Percentiles rank a stretch among this genome's conserved stretches.
Conservation (phyloP, 1,139 yeast genomes). For the Suhomyces yuchorum region DNA sequence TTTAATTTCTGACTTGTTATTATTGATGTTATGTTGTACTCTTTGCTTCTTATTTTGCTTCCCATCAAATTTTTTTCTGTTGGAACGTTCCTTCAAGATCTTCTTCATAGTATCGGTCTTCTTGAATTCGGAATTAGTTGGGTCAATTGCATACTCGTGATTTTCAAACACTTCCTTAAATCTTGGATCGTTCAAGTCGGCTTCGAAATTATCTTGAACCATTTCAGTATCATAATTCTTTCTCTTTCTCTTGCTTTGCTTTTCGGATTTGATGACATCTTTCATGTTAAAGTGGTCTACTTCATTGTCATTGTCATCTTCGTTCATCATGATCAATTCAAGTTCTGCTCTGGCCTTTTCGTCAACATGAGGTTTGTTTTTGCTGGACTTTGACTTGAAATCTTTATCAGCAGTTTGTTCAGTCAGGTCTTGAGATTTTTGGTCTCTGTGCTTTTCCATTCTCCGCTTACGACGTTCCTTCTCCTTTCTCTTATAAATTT, state of each 20-base stretch:
- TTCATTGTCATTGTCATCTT: constrained; percentile 48
- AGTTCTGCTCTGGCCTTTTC: constrained; percentile 65
- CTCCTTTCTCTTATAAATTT: constrained; percentile 82
- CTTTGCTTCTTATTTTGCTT: constrained; percentile 21
- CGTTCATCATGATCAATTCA: constrained; percentile 75
- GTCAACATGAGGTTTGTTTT: constrained; percentile 25
- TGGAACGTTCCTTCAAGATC: constrained; percentile 72
- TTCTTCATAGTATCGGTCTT: constrained; percentile 85
- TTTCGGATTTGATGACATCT: constrained; percentile 73
- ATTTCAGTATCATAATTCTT: constrained; percentile 45
- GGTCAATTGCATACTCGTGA: constrained; percentile 90
- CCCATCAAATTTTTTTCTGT: constrained; percentile 39
- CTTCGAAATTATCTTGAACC: constrained; percentile 64
- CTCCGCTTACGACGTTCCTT: constrained; percentile 88
- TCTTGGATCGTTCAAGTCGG: constrained; percentile 78
- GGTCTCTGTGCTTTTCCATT: constrained; percentile 68
- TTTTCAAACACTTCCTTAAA: constrained; percentile 85
- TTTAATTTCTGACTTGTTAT: constrained; percentile 16
- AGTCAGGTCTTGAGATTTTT: constrained; percentile 30
- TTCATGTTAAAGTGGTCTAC: constrained; percentile 76
- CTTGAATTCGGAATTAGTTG: constrained; percentile 85
- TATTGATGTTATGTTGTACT: neutral
- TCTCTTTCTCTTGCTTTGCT: constrained; percentile 56
- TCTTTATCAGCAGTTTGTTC: constrained; percentile 12
- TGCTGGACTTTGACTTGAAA: constrained; percentile 22